These are phyloP conservation scores for Piloderma croceum DNA, from an alignment of 768 basidiomycete genomes.

Conservation along the genomic window DNA sequence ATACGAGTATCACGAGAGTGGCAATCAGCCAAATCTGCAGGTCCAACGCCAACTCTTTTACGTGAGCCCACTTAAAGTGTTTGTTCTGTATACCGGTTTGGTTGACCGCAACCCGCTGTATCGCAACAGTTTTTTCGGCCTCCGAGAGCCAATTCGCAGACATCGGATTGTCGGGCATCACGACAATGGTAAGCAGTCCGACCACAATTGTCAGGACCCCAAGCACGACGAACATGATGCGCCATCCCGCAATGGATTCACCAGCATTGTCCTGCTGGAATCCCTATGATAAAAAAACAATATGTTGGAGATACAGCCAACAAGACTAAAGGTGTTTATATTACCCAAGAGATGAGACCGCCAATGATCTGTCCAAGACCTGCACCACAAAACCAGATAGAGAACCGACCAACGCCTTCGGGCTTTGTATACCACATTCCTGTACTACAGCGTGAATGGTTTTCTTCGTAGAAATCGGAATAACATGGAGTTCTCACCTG, in stretches of 20 bases:
- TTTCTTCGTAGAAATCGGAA: too few relatives aligned
- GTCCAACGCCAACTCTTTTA: conserved; percentile 9
- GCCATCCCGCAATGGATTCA: conserved; percentile 13
- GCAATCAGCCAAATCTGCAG: too few relatives aligned
- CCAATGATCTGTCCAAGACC: too few relatives aligned
- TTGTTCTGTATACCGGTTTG: conserved; percentile 22
- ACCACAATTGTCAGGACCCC: conserved; percentile 8
- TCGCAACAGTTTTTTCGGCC: conserved; percentile 13
- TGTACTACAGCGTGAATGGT: too few relatives aligned
- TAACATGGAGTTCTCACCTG: too few relatives aligned
- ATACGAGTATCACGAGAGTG: too few relatives aligned
- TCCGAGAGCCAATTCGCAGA: conserved; percentile 13
- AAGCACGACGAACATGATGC: conserved; percentile 14
- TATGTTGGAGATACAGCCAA: background rate
- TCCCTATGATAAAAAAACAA: background rate
- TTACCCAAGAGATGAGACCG: too few relatives aligned
- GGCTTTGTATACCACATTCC: conserved; percentile 18
- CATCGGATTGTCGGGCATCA: too few relatives aligned
- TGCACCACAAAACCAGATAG: conserved; percentile 14
- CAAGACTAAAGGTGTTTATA: too few relatives aligned
- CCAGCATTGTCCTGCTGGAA: conserved; percentile 12
- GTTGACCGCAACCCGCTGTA: conserved; percentile 18
- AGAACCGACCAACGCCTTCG: conserved; percentile 12
- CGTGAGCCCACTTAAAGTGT: conserved; percentile 16
- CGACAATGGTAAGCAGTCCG: conserved; percentile 10